These are phyloP conservation scores for Aspergillus texensis DNA, from an alignment of 2,329 filamentous ascomycete species.

Conservation along the genomic window DNA sequence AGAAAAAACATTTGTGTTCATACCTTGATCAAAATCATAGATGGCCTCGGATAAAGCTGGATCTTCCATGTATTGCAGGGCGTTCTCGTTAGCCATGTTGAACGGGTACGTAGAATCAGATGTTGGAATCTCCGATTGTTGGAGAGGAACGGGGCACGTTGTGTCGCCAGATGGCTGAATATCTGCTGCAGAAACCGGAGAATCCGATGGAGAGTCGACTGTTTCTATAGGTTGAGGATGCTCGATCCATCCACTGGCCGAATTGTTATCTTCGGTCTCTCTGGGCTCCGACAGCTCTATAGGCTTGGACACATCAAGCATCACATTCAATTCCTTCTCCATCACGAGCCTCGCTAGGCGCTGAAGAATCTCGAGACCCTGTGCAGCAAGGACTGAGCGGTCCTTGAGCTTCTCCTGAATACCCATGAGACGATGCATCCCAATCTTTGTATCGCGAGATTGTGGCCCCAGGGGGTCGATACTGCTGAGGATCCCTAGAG, in stretches of 20 bases:
- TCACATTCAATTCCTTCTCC: slow-evolving; percentile 26
- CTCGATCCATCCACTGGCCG: neutral
- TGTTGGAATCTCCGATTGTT: neutral
- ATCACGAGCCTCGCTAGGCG: slow-evolving; percentile 20
- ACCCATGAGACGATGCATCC: slow-evolving; percentile 22
- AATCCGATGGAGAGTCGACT: neutral
- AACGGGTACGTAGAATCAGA: too few species aligned
- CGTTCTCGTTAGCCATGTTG: neutral
- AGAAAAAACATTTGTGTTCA: neutral
- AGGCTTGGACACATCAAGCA: slow-evolving; percentile 15
- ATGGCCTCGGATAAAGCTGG: slow-evolving; percentile 22
- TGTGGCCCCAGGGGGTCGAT: slow-evolving; percentile 22
- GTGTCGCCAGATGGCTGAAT: neutral
- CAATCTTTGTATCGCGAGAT: slow-evolving; percentile 21
- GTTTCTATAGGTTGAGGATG: neutral
- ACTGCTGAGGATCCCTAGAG: slow-evolving; percentile 25
- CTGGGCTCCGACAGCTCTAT: neutral
- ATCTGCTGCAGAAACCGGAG: neutral
- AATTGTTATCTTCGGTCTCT: neutral
- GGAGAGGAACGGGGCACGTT: neutral
- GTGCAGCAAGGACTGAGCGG: slow-evolving; percentile 21
- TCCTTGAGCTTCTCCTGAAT: slow-evolving; percentile 23
- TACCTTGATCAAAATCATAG: slow-evolving; percentile 25
- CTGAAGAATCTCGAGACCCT: slow-evolving; percentile 26
- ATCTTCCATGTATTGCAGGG: slow-evolving; percentile 19